A percentile compares a stretch with the other conserved stretches of the same genome.
Evolutionary conservation across 192 early-diverging fungal species (phyloP).

Genomic region (Lobosporangium transversale): DNA sequence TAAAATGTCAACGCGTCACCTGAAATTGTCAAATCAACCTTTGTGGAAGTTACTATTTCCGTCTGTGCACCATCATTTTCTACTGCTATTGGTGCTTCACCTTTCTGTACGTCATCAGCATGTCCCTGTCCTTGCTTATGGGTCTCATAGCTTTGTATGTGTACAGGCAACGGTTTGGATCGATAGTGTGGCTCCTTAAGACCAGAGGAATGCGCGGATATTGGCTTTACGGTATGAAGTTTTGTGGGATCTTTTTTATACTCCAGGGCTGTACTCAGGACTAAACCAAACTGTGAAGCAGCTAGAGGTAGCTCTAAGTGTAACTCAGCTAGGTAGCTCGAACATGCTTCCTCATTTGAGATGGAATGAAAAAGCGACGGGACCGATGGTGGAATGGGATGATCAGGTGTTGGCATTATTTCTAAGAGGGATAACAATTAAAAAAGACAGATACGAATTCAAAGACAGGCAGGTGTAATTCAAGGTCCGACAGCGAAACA

Average conservation of each 20-base stretch:
- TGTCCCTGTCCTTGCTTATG: no score
- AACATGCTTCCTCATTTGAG: conserved; percentile 12
- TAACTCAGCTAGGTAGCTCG: conserved; percentile 16
- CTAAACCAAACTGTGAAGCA: conserved; percentile 20
- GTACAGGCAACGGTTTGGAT: neutral
- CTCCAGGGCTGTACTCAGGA: conserved; percentile 20
- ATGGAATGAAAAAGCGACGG: conserved; percentile 4
- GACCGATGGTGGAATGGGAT: neutral
- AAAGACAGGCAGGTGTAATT: neutral
- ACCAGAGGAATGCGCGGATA: neutral
- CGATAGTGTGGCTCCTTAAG: conserved; percentile 24
- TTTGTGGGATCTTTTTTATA: neutral
- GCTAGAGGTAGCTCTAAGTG: conserved; percentile 5
- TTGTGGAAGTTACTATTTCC: neutral
- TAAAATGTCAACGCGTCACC: conserved; percentile 6
- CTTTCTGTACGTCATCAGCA: no score
- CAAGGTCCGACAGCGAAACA: neutral
- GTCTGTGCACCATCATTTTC: neutral
- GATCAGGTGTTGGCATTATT: neutral
- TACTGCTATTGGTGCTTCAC: no score
- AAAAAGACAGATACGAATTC: neutral
- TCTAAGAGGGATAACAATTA: neutral
- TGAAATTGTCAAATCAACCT: conserved; percentile 19
- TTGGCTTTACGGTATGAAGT: neutral
- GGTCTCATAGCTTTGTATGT: no score